These are phyloP conservation scores for Rhodotorula toruloides DNA, from an alignment of 768 basidiomycete species.

Conservation along the genomic window DNA sequence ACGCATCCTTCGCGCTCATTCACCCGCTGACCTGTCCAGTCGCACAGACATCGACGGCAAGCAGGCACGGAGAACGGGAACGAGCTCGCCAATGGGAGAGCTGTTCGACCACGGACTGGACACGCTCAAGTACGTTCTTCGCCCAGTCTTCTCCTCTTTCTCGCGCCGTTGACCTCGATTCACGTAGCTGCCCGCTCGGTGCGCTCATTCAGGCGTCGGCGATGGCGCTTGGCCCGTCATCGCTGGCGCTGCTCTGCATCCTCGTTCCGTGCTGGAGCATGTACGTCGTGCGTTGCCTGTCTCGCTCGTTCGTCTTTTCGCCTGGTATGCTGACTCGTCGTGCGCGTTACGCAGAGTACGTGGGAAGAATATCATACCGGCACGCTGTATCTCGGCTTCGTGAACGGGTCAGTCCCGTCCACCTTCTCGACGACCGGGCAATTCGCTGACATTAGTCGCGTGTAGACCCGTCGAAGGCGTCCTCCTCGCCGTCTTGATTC, in stretches of 20 bases:
- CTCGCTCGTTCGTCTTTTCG: neutral
- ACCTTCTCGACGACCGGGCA: no score
- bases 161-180: neutral
- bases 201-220: slow-evolving; percentile 27
- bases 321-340: no score
- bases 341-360: neutral
- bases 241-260: slow-evolving; percentile 24
- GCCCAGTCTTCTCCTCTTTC: neutral
- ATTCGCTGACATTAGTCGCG: no score
- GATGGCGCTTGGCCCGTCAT: slow-evolving; percentile 23
- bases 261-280: slow-evolving; percentile 33
- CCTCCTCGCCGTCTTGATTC: slow-evolving; percentile 17
- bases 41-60: slow-evolving; percentile 33
- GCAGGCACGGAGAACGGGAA: slow-evolving; percentile 25
- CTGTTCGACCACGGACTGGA: slow-evolving; percentile 25
- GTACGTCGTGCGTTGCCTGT: neutral
- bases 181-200: slow-evolving; percentile 12
- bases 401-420: slow-evolving; percentile 17
- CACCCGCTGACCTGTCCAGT: neutral
- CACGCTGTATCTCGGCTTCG: slow-evolving; percentile 26
- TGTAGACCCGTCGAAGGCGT: slow-evolving; percentile 28
- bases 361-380: slow-evolving; percentile 37
- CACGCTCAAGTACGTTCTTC: slow-evolving; percentile 22
- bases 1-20: neutral
- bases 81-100: slow-evolving; percentile 25